phyloP scores from a whole-genome alignment of 805 yeast species.

The Wickerhamomyces queroliae region DNA sequence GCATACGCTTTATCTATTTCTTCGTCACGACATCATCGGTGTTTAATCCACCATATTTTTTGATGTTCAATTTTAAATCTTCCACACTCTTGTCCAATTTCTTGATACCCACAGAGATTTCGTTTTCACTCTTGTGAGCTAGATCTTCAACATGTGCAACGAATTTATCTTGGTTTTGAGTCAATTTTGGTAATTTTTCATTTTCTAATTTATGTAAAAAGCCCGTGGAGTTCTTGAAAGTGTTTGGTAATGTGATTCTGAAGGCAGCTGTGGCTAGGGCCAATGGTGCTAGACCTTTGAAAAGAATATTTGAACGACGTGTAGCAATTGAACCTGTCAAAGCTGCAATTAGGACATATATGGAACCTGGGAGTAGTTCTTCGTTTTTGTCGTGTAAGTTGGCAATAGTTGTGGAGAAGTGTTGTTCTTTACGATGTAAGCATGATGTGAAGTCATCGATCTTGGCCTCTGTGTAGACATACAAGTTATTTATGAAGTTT shows the following conservation, averaged over 20 bases:
- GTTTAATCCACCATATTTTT: conserved; percentile 58
- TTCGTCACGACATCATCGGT: conserved; percentile 57
- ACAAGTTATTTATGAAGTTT: conserved; percentile 23
- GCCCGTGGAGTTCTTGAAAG: conserved; percentile 54
- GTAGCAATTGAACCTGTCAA: conserved; percentile 70
- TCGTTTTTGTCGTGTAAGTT: conserved; percentile 60
- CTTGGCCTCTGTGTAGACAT: conserved; percentile 25
- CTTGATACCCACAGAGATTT: conserved; percentile 30
- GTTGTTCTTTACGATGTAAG: conserved; percentile 55
- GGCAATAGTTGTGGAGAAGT: conserved; percentile 57
- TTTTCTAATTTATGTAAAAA: conserved; percentile 59
- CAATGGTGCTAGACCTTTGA: conserved; percentile 53
- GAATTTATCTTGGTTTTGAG: conserved; percentile 51
- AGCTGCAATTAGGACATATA: conserved; percentile 64
- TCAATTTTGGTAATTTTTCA: conserved; percentile 54
- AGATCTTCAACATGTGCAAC: conserved; percentile 39
- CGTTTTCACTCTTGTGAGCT: conserved; percentile 36
- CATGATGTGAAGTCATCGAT: conserved; percentile 42
- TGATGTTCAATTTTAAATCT: conserved; percentile 26
- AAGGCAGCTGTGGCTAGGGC: conserved; percentile 60
- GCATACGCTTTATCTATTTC: conserved; percentile 22
- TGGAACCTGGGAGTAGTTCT: conserved; percentile 62
- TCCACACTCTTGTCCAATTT: conserved; percentile 4
- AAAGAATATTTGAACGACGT: conserved; percentile 54
- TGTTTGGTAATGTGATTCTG: conserved; percentile 64